These are phyloP conservation scores for Gracilaria gracilis DNA, from an alignment of 23 red algal genomes.

Conservation along the genomic window DNA sequence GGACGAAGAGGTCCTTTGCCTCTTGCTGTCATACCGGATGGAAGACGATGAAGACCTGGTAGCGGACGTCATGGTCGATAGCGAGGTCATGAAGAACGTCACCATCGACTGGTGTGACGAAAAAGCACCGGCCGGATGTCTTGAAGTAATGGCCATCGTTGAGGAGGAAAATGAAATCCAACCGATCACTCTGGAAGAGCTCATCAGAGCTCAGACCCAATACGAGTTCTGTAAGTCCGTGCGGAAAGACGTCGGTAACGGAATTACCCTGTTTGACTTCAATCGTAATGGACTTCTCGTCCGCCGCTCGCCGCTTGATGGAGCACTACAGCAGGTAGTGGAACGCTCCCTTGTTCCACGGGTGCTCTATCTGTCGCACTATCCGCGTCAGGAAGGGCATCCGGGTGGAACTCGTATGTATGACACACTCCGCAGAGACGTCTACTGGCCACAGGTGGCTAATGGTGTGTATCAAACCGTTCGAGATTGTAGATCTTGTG, in stretches of 20 bases:
- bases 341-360: background rate
- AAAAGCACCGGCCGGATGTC: background rate
- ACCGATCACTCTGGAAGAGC: slow-evolving; percentile 2
- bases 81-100: background rate
- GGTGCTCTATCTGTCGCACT: slow-evolving; percentile 20
- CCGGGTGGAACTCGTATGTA: slow-evolving; percentile 63
- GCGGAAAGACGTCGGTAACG: background rate
- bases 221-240: slow-evolving; percentile 33
- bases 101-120: background rate
- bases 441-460: slow-evolving; percentile 37
- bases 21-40: background rate
- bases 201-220: slow-evolving; percentile 19
- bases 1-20: slow-evolving; percentile 26
- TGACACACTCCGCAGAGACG: background rate
- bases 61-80: background rate
- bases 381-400: background rate
- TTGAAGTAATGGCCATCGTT: background rate
- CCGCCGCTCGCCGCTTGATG: background rate
- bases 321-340: background rate
- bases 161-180: background rate
- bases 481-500: slow-evolving; percentile 20
- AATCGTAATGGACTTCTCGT: background rate
- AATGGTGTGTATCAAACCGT: slow-evolving; percentile 18
- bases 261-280: slow-evolving; percentile 1
- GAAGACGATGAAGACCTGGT: background rate